A percentile compares a stretch with the other conserved stretches of the same genome.
These are phyloP conservation scores for Pythium myriotylum DNA, from an alignment of 352 stramenopile genomes.

Conservation along the genomic window DNA sequence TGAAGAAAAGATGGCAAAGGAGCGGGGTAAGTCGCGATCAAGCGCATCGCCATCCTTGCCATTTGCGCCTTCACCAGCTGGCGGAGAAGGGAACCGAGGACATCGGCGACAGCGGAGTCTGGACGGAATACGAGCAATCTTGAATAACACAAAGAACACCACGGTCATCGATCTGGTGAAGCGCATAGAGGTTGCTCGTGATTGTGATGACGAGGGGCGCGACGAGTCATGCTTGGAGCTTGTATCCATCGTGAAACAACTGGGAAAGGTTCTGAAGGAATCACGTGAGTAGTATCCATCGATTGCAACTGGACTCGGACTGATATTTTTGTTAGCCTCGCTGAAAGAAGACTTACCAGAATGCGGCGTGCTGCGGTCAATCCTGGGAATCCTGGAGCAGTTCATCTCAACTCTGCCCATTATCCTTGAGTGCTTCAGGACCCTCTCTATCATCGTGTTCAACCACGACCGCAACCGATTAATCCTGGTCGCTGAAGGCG, in stretches of 20 bases:
- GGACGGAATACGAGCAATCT: slow-evolving; percentile 33
- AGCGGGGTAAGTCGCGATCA: slow-evolving; percentile 12
- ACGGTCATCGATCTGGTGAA: slow-evolving; percentile 44
- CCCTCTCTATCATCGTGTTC: slow-evolving; percentile 79
- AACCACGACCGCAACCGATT: slow-evolving; percentile 77
- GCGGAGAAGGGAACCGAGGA: background rate
- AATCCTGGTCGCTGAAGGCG: slow-evolving; percentile 69
- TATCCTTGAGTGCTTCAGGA: slow-evolving; percentile 76
- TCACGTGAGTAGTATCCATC: no score
- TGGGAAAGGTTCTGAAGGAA: slow-evolving; percentile 54
- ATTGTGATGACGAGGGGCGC: slow-evolving; percentile 21
- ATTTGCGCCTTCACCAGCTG: no score
- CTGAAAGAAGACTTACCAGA: slow-evolving; percentile 84
- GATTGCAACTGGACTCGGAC: no score
- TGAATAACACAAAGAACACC: slow-evolving; percentile 48
- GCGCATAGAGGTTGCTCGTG: slow-evolving; percentile 30
- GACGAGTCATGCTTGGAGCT: slow-evolving; percentile 35
- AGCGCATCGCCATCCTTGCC: slow-evolving; percentile 2
- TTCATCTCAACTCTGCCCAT: slow-evolving; percentile 53
- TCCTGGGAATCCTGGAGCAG: slow-evolving; percentile 67
- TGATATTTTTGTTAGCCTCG: background rate
- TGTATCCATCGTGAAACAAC: slow-evolving; percentile 46
- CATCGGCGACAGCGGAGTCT: slow-evolving; percentile 56
- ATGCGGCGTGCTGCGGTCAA: slow-evolving; percentile 53
- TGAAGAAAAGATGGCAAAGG: slow-evolving; percentile 38